Percentiles rank a stretch among this genome's conserved stretches.
Conservation (phyloP, 2,329 filamentous ascomycete species). For the Beauveria rudraprayagi region DNA sequence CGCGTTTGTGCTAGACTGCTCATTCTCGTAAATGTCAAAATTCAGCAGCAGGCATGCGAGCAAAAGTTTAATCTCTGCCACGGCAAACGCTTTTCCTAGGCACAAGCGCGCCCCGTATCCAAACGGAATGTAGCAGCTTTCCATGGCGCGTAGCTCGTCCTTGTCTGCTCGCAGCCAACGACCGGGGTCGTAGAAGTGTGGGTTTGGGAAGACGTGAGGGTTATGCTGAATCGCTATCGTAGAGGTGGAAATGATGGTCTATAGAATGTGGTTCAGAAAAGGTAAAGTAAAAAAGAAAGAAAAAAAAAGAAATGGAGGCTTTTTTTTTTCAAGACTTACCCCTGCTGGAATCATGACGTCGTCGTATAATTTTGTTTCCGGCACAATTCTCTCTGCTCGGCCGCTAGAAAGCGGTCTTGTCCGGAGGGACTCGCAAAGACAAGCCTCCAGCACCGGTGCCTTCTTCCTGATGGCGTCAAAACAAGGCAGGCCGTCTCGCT, state of each 20-base stretch:
- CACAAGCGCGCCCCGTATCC: not conserved
- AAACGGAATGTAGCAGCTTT: constrained; percentile 1
- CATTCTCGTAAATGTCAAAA: constrained; percentile 4
- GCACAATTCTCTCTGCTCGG: not conserved
- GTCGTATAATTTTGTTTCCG: not conserved
- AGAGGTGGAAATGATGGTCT: not conserved
- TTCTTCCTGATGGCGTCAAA: constrained; percentile 4
- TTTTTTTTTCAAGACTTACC: not conserved
- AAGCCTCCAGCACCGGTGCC: not conserved
- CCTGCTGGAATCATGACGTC: constrained; percentile 1
- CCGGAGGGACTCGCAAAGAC: not conserved
- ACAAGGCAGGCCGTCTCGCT: not conserved
- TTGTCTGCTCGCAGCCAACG: constrained; percentile 3
- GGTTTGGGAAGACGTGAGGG: not conserved
- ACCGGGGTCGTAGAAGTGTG: constrained; percentile 1
- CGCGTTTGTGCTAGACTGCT: not conserved
- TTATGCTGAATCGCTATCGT: constrained; percentile 1
- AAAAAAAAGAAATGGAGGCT: no score
- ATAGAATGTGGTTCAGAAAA: not conserved
- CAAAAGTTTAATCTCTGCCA: not conserved
- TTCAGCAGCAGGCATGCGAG: not conserved
- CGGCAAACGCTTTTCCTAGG: not conserved
- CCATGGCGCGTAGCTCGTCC: not conserved
- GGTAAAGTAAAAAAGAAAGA: not conserved
- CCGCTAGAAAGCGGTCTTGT: constrained; percentile 1